Evolutionary conservation across 352 stramenopile genomes (phyloP).

Genomic region (Globisporangium radiosum): DNA sequence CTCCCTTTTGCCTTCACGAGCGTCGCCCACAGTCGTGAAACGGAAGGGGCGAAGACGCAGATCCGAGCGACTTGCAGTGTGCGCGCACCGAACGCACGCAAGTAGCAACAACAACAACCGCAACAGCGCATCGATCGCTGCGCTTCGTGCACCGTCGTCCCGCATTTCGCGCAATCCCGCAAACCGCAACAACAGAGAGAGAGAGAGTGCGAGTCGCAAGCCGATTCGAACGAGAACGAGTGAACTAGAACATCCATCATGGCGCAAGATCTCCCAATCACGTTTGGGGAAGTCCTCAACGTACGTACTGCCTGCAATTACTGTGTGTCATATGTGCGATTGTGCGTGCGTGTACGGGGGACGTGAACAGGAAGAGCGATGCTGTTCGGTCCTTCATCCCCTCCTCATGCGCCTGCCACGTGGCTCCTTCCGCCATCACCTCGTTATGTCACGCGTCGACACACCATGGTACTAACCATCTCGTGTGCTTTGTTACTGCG

Average conservation of each 20-base stretch:
- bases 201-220: neutral
- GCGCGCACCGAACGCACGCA: neutral
- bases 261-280: slow-evolving; percentile 87
- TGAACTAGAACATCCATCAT: slow-evolving; percentile 24
- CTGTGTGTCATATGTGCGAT: neutral
- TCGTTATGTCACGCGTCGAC: too few relatives aligned
- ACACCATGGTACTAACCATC: neutral
- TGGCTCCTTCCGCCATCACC: too few relatives aligned
- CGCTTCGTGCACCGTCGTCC: neutral
- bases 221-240: slow-evolving; percentile 6
- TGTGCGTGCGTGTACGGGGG: neutral
- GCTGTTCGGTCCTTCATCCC: neutral
- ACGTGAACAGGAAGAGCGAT: neutral
- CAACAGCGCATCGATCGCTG: slow-evolving; percentile 3
- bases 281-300: slow-evolving; percentile 87
- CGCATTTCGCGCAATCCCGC: neutral
- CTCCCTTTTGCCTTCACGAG: neutral
- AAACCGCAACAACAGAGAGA: slow-evolving; percentile 5
- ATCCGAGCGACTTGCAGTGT: slow-evolving; percentile 1
- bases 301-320: slow-evolving; percentile 35
- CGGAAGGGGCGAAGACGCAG: slow-evolving; percentile 42
- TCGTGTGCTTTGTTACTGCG: neutral
- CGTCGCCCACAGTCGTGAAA: slow-evolving; percentile 63
- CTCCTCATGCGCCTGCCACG: neutral
- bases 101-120: neutral